Base-by-base conservation (phyloP, 805 yeast species). In the Babjeviella inositovora region DNA sequence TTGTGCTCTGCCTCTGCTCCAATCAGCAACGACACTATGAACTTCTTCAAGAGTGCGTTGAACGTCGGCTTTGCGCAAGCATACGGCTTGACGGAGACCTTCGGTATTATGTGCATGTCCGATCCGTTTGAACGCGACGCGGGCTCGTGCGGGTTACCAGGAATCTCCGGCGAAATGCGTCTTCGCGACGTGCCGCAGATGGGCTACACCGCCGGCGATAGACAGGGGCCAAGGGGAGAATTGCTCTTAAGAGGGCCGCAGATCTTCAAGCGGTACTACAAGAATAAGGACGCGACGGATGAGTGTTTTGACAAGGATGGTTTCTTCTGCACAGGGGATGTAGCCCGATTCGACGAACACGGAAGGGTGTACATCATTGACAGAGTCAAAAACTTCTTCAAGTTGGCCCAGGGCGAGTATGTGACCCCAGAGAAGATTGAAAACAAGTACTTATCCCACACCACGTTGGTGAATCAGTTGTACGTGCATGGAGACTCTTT, bases 341-440 rank as follows among this genome's bases (percentile, higher is more conserved):
- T 74, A 34, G 80, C 67, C 1, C 44, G 41, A 27, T 43, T 74
- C 24, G 65, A 62, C 27, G 27, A 31, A 2, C 45, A 50, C 5
- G 80, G 84, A 8, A 56, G 73, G 21, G 40, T 77, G 12, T 53
- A 45, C 23, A 69, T 76, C 28, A 59, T 76, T 34, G 90, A 77
- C 38, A 57, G 90, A 31, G 82, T 76, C 18, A 76, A 76, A 53
- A 77, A 76, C 47, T 75, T 76, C 49, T 76, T 75, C 57, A 76
- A 76, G 48, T 41, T 67, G 25, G 53, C 71, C 3, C 74, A 67
- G 39, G 74, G 74, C 22, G 73, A 67, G 45, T 76, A 75, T 43
- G 63, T 76, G 25, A 75, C 82, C 1, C 79, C 82, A 11, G 90
- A 76, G 37, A 72, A 66, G 44, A 66, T 76, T 33, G 87, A 76